Evolutionary conservation across 257 asterid species (phyloP), one percentile per base, ranked within the genome.

Genomic region (Solanum rostratum): DNA sequence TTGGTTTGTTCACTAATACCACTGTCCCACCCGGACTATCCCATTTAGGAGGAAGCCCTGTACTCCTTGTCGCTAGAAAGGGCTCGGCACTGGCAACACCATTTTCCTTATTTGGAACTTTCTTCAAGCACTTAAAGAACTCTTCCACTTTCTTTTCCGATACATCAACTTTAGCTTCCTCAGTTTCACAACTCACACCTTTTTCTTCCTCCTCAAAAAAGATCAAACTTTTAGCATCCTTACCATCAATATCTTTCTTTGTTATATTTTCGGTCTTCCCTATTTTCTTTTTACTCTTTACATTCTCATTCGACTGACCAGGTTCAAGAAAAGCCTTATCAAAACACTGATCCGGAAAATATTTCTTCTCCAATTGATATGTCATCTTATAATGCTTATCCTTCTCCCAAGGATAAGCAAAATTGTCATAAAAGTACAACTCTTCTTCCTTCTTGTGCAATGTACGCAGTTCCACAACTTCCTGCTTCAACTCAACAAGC

Each of bases 351-450:
- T 93, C 98, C 27, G 98, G 99, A 70, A 93, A 96, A 81, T 89
- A 93, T 92, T 96, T 96, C 93, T 96, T 96, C 94, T 96, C 98
- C 90, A 96, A 84, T 69, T 93, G 98, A 90, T 96, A 95, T 15
- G 93, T 98, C 99, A 96, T 96, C 86, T 89, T 96, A 83, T 96
- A 95, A 89, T 96, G 99, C 94, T 95, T 96, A 87, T 95, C 90
- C 59, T 96, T 93, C 90, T 96, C 99, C 99, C 99, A 96, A 1
- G 99, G 99, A 81, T 93, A 96, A 59, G 97, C 95, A 81, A 96
- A 95, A 3, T 97, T 85, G 68, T 96, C 98, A 70, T 96, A 89
- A 69, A 95, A 96, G 87, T 93, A 92, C 95, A 96, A 81, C 71
- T 96, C 99, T 46, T 96, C 98, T 88, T 96, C 98, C 57, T 92